Base-by-base conservation (phyloP, 768 basidiomycete species). In the Xerocomus potaroensis region DNA sequence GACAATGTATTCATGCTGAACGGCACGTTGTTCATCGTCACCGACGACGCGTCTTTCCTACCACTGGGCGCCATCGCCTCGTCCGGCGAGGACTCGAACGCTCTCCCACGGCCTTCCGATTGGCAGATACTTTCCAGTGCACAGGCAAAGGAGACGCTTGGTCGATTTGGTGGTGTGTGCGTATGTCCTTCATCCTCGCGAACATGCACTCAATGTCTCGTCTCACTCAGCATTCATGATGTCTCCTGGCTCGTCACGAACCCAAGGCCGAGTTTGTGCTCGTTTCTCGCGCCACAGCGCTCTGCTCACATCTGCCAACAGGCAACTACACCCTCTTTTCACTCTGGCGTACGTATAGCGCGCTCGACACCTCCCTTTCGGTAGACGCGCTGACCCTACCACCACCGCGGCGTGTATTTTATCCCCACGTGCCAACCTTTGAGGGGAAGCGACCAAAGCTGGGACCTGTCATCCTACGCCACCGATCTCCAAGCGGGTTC, bases 1-100 rank as follows among this genome's bases (percentile, higher is more conserved):
- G 88, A 93, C 57, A 85, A 89, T 50, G 74, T 90, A n/a, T 79
- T 85, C 57, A 66, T 87, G n/a, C 71, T 77, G 56, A 81, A 86
- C 53, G 81, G 82, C 9, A 80, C 80, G 3, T 75, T 90, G 50
- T 89, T 81, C 63, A 64, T 94, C 48, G 82, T 94, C 29, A 78
- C 83, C 4, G 83, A 91, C 60, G 72, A 81, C 49, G 73, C 74
- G 5, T 63, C 72, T 2, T 75, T 91, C 41, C 92, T 91, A 1
- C 48, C 74, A 2, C 60, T 83, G 26, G 62, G 63, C 5, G 65
- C 71, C 1, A 83, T 87, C 19, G 70, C 65, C 0, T 76, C 77
- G 5, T 69, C 74, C 5, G 41, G 54, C 12, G 49, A 55, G 9
- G 54, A 69, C 50, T 46, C 65, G 14, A 45, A 53, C 16, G 67